Evolutionary conservation across 352 stramenopile species (phyloP).

Genomic region (Phytopythium litorale): DNA sequence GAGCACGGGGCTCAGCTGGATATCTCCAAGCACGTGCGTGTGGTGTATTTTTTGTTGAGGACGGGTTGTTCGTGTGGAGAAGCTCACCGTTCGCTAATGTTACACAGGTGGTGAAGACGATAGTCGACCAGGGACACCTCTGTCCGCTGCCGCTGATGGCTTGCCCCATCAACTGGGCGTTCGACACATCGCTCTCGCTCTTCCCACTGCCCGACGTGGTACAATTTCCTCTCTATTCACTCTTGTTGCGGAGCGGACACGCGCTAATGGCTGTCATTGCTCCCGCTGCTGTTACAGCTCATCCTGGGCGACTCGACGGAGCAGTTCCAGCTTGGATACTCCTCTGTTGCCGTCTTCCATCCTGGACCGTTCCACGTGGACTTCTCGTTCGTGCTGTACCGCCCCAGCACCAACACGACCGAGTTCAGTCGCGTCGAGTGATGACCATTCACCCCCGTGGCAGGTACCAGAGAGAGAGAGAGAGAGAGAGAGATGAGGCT

Average conservation of each 20-base stretch:
- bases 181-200: conserved; percentile 89
- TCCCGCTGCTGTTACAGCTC: conserved; percentile 18
- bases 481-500: not conserved
- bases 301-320: conserved; percentile 81
- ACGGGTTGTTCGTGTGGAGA: not conserved
- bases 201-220: conserved; percentile 92
- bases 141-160: conserved; percentile 85
- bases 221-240: not conserved
- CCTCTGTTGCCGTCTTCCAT: conserved; percentile 76
- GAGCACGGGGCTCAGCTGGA: conserved; percentile 41
- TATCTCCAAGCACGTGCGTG: conserved; percentile 78
- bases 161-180: conserved; percentile 93
- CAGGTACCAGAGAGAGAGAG: not conserved
- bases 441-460: not conserved
- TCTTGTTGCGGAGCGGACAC: not conserved
- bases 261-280: not conserved
- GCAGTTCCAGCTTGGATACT: conserved; percentile 82
- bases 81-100: not conserved
- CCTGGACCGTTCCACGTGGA: conserved; percentile 80
- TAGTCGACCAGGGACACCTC: conserved; percentile 93
- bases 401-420: conserved; percentile 75
- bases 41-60: not conserved
- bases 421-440: conserved; percentile 84
- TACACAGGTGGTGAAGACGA: conserved; percentile 70
- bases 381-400: conserved; percentile 86